Conservation (phyloP, 441 rosid genomes). For the Erysimum cheiri region DNA sequence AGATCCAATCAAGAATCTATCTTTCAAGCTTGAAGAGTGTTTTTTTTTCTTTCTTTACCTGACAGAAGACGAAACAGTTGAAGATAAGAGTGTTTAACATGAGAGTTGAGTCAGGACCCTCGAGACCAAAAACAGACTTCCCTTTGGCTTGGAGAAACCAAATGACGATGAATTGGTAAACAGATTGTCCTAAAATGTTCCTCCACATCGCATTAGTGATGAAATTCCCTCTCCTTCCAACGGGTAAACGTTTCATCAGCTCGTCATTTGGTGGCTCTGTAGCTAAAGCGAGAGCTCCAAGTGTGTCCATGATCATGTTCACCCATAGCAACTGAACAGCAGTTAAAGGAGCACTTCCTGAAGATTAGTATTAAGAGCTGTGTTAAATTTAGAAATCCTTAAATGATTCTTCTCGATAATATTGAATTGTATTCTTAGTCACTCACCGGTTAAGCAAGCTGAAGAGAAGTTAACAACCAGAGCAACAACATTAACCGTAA, state of each 20-base stretch:
- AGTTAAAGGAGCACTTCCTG: slow-evolving; percentile 66
- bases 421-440: neutral
- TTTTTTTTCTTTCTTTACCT: slow-evolving; percentile 50
- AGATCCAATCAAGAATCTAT: slow-evolving; percentile 12
- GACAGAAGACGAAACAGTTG: slow-evolving; percentile 74
- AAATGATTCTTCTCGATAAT: neutral
- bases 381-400: neutral
- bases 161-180: slow-evolving; percentile 60
- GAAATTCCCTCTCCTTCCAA: slow-evolving; percentile 64
- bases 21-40: slow-evolving; percentile 1
- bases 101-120: slow-evolving; percentile 53
- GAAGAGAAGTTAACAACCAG: slow-evolving; percentile 64
- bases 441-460: slow-evolving; percentile 73
- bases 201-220: slow-evolving; percentile 76
- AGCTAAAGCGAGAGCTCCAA: slow-evolving; percentile 70
- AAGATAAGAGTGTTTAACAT: slow-evolving; percentile 63
- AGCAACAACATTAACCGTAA: slow-evolving; percentile 65
- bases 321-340: slow-evolving; percentile 75
- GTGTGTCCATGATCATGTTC: slow-evolving; percentile 74
- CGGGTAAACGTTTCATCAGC: slow-evolving; percentile 61
- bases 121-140: slow-evolving; percentile 49
- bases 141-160: slow-evolving; percentile 66
- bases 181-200: slow-evolving; percentile 65
- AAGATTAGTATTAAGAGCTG: slow-evolving; percentile 3
- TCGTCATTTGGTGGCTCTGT: slow-evolving; percentile 66